Evolutionary conservation across 2,329 filamentous ascomycete genomes (phyloP), one percentile per base, ranked within the genome.

Genomic region (Metarhizium album): DNA sequence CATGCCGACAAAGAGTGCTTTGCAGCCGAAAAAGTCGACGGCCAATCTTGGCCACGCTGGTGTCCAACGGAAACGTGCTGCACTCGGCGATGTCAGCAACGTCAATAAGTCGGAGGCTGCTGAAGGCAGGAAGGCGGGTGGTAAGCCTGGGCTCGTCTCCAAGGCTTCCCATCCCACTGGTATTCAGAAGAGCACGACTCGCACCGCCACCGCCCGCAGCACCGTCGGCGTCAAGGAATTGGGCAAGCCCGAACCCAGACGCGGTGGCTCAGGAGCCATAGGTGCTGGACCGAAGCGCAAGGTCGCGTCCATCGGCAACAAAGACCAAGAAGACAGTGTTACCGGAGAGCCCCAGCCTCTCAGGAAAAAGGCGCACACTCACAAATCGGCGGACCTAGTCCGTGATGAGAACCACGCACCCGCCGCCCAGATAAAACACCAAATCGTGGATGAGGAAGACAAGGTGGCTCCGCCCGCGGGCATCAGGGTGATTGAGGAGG

Each of bases 31-130:
- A 72, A 88, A 84, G 68, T 70, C 82, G 16, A 70, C 75, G 27
- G 67, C 72, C 46, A 74, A 70, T 58, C 66, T 67, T 52, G 71
- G 73, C 48, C 68, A 74, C 61, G 68, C 75, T 46, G 75, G 74
- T 54, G 64, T 61, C 46, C 67, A 68, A 52, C 79, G 86, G 64
- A 93, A 87, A 73, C 88, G 93, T 64, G 80, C 86, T 60, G 90
- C 88, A 46, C 79, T 98, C 37, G 90, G 87, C 52, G 93, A 98
- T 73, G 86, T 96, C 60, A 97, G 90, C 79, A 98, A 98, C 72
- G 86, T 95, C 56, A 82, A 82, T 61, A 97, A 96, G 69, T 78
- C 78, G 46, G 86, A 87, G 49, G 75, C 70, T 5, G 73, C 76
- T 55, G 86, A 87, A 51, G 80, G 77, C 58, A 95, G 94, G 76